Evolutionary conservation across 179 eudicot genomes (phyloP).

Genomic region (Spinacia oleracea): DNA sequence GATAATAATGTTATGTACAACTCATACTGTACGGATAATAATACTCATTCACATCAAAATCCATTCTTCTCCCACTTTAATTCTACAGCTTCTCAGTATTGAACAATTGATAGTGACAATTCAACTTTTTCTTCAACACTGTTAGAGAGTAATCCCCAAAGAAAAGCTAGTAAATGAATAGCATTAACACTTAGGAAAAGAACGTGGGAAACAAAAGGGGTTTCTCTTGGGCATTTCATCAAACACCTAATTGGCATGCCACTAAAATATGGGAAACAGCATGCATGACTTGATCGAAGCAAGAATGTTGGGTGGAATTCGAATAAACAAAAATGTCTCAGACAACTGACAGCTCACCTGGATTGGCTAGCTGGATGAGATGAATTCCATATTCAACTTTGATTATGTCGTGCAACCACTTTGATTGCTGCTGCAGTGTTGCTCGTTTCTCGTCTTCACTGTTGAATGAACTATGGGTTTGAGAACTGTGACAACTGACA

Average conservation of each 20-base stretch:
- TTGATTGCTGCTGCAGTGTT: no score
- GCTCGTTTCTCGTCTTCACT: no score
- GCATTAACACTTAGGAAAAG: background rate
- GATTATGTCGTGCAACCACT: no score
- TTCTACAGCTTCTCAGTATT: background rate
- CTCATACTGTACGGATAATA: no score
- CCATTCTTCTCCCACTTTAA: background rate
- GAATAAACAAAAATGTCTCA: background rate
- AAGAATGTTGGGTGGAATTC: background rate
- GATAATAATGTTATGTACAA: background rate
- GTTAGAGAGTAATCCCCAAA: background rate
- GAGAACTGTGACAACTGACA: no score
- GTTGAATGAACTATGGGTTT: no score
- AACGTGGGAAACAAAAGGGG: background rate
- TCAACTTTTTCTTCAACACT: no score
- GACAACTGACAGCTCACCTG: no score
- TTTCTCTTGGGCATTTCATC: conserved; percentile 13
- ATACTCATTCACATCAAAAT: background rate
- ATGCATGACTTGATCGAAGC: background rate
- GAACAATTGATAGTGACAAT: background rate
- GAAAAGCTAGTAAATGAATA: background rate
- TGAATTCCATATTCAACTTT: no score
- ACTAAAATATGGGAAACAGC: background rate
- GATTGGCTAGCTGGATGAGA: no score
- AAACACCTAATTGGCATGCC: background rate